Evolutionary conservation across 139 green algal species (phyloP).

Genomic region (Ulvella scutata): DNA sequence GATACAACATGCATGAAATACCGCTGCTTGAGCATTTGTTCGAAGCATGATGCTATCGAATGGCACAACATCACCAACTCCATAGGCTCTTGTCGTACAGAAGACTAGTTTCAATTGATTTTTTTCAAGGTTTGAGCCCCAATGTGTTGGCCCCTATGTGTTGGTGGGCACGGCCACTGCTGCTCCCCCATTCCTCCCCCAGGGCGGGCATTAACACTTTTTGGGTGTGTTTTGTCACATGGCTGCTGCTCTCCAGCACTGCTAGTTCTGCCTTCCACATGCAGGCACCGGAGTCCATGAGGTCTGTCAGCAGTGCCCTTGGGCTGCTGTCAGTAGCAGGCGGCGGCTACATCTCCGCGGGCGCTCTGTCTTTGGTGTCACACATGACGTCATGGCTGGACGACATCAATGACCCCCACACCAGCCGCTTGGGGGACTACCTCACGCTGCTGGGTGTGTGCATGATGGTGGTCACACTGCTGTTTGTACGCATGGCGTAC

Average conservation of each 20-base stretch:
- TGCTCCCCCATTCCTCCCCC: neutral
- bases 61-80: neutral
- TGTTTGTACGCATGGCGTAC: conserved; percentile 7
- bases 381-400: conserved; percentile 6
- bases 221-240: neutral
- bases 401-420: neutral
- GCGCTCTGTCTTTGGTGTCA: conserved; percentile 33
- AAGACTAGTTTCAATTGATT: neutral
- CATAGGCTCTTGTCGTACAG: neutral
- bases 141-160: too few species aligned
- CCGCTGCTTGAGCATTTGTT: too few species aligned
- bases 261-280: neutral
- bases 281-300: conserved; percentile 82
- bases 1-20: too few species aligned
- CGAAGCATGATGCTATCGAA: neutral
- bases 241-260: too few species aligned
- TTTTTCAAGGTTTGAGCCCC: too few species aligned
- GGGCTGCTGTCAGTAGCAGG: conserved; percentile 56
- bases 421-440: neutral
- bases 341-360: conserved; percentile 64
- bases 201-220: neutral
- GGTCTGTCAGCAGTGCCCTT: conserved; percentile 74
- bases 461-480: conserved; percentile 11
- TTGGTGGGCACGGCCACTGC: neutral
- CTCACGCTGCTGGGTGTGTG: conserved; percentile 21